Conservation (phyloP, 768 basidiomycete species). For the Lepiota subincarnata region DNA sequence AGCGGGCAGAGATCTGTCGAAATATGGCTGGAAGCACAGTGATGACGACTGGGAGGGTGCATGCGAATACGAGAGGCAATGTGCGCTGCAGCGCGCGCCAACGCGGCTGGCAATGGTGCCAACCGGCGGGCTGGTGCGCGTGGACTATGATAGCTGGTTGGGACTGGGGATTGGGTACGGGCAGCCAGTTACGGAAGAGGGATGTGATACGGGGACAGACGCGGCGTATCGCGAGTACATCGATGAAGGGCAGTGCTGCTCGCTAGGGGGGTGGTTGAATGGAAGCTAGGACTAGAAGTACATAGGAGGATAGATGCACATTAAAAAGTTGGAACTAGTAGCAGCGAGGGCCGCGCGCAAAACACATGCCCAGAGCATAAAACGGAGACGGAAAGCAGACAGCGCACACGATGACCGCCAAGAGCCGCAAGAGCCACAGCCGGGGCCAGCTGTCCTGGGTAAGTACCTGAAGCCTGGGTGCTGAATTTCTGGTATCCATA, state of each 20-base stretch:
- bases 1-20: neutral
- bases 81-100: neutral
- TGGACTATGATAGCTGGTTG: neutral
- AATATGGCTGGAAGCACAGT: neutral
- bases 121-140: neutral
- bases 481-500: no score
- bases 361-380: slow-evolving; percentile 8
- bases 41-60: neutral
- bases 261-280: slow-evolving; percentile 7
- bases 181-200: neutral
- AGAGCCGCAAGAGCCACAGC: slow-evolving; percentile 13
- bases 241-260: slow-evolving; percentile 28
- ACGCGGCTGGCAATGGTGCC: neutral
- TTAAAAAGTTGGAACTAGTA: slow-evolving; percentile 1
- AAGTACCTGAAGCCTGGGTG: no score
- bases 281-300: slow-evolving; percentile 12
- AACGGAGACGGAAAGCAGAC: neutral
- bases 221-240: slow-evolving; percentile 42
- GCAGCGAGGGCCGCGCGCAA: slow-evolving; percentile 3
- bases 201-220: slow-evolving; percentile 12
- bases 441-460: slow-evolving; percentile 28
- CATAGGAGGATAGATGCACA: neutral
- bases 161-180: neutral
- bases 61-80: neutral
- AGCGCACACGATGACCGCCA: slow-evolving; percentile 7